Conservation (phyloP, 2,329 filamentous ascomycete genomes). For the Arachnomyces sp. region DNA sequence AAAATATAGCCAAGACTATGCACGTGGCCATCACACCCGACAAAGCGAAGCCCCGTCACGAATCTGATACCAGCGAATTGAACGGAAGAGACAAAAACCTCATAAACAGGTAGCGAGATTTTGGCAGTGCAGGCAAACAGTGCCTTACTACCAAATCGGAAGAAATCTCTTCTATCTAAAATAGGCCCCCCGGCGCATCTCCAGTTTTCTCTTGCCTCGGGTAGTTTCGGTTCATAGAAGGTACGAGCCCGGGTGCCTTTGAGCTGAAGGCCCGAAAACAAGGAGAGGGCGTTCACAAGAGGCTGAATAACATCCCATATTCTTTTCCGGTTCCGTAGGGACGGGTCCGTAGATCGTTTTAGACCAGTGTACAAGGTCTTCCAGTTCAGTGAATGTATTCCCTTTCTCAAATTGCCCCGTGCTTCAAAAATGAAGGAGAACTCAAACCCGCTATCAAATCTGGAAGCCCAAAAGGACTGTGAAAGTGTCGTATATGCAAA, state of each 20-base stretch:
- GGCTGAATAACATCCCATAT: constrained; percentile 2
- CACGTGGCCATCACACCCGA: no score
- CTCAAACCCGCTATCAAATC: neutral
- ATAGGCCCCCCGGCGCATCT: no score
- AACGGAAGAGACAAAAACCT: no score
- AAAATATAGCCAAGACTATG: no score
- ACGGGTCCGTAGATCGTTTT: neutral
- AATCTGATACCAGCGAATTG: no score
- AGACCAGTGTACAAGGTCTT: neutral
- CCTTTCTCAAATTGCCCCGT: neutral
- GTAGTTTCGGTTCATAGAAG: no score
- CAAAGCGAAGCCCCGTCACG: no score
- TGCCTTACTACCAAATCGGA: no score
- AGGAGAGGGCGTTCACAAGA: neutral
- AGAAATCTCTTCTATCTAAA: no score
- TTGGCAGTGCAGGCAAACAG: no score
- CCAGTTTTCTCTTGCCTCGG: no score
- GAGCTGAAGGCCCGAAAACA: neutral
- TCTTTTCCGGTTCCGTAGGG: constrained; percentile 1
- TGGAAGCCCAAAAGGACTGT: neutral
- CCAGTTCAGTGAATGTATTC: neutral
- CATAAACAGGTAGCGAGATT: no score
- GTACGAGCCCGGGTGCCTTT: neutral
- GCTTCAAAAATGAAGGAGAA: constrained; percentile 2
- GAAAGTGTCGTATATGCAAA: neutral